phyloP scores from a whole-genome alignment of 306 rosid species.

The Calophaca sinica region DNA sequence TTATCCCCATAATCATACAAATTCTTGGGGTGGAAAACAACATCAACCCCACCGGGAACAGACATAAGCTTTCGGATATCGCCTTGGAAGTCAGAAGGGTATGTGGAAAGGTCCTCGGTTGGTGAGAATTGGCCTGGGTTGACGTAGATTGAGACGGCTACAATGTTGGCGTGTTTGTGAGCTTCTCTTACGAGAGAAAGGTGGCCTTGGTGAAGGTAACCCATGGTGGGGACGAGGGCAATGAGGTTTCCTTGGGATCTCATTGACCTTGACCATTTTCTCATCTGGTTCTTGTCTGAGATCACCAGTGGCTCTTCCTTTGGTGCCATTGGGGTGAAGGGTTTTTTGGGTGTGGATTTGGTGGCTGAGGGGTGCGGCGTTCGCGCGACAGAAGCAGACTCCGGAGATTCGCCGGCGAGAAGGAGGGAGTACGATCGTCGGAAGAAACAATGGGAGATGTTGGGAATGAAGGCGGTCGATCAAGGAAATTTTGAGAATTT shows the following conservation, averaged over 20 bases:
- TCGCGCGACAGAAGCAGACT: no score
- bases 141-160: constrained; percentile 82
- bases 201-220: constrained; percentile 84
- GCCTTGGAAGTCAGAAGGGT: constrained; percentile 85
- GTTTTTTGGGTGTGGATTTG: no score
- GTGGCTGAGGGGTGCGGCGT: no score
- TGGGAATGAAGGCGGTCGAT: no score
- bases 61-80: constrained; percentile 67
- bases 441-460: no score
- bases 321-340: constrained; percentile 47
- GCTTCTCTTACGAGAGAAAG: constrained; percentile 73
- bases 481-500: no score
- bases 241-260: constrained; percentile 72
- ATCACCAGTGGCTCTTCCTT: constrained; percentile 59
- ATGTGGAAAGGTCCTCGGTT: constrained; percentile 80
- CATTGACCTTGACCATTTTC: constrained; percentile 83
- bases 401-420: no score
- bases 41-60: constrained; percentile 75
- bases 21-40: constrained; percentile 71
- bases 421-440: no score
- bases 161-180: constrained; percentile 53
- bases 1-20: constrained; percentile 63
- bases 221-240: constrained; percentile 90
- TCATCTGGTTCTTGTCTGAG: constrained; percentile 64
- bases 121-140: constrained; percentile 93